These are phyloP conservation scores for Xylariaceae sp. DNA, from an alignment of 2,329 filamentous ascomycete genomes.

Conservation along the genomic window DNA sequence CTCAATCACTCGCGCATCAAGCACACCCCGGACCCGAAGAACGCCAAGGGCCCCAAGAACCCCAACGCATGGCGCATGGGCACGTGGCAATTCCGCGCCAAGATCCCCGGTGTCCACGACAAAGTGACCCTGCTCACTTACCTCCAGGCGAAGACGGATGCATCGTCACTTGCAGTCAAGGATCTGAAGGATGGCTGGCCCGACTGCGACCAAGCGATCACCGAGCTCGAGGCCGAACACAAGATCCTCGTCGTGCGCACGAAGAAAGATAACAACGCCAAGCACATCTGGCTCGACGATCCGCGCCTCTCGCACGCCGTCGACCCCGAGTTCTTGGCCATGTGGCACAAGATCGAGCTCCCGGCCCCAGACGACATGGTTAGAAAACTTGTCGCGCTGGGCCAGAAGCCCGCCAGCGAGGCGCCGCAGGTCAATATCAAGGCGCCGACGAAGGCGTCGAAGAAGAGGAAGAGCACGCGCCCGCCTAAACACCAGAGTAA, in stretches of 20 bases:
- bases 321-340: slow-evolving; percentile 73
- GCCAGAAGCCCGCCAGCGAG: slow-evolving; percentile 79
- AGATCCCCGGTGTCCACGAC: slow-evolving; percentile 72
- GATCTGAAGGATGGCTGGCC: slow-evolving; percentile 96
- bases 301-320: slow-evolving; percentile 68
- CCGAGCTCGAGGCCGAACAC: slow-evolving; percentile 69
- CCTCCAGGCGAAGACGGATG: slow-evolving; percentile 75
- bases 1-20: slow-evolving; percentile 56
- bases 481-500: slow-evolving; percentile 76
- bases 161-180: slow-evolving; percentile 75
- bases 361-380: slow-evolving; percentile 69
- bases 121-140: slow-evolving; percentile 72
- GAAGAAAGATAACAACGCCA: slow-evolving; percentile 84
- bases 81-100: slow-evolving; percentile 76
- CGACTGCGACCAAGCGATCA: slow-evolving; percentile 72
- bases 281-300: slow-evolving; percentile 86
- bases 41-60: slow-evolving; percentile 38
- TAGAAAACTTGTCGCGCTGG: slow-evolving; percentile 67
- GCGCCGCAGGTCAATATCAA: slow-evolving; percentile 59
- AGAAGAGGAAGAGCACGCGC: slow-evolving; percentile 70
- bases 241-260: slow-evolving; percentile 81
- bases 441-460: slow-evolving; percentile 50
- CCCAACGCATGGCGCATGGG: slow-evolving; percentile 57
- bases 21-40: slow-evolving; percentile 46
- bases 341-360: slow-evolving; percentile 77